Base-by-base conservation (phyloP, 352 stramenopile genomes). In the Pythium rishiriense region DNA sequence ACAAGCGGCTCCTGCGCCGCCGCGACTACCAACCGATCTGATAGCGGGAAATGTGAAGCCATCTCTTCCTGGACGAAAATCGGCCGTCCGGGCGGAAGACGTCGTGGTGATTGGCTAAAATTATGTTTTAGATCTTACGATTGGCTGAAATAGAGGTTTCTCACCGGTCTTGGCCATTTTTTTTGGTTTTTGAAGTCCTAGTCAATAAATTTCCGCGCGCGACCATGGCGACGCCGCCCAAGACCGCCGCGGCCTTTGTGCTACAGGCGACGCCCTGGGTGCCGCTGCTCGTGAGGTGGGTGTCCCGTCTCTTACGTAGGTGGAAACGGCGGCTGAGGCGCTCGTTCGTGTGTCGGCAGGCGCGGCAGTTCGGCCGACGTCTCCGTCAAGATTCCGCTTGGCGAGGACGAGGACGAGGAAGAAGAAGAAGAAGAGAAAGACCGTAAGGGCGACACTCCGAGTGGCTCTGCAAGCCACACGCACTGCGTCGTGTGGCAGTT, bases 181-280 rank as follows among this genome's bases (percentile, higher is more conserved):
- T n/a, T n/a, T n/a, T n/a, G n/a, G n/a, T 41, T 19, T 26, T 42
- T 50, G 47, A 54, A 64, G 47, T 57, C 37, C 21, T 22, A 11
- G n/a, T n/a, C n/a, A n/a, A n/a, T n/a, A n/a, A n/a, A 29, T 21
- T 47, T 12, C 21, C 22, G 3, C 24, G 46, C n/a, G 45, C 25
- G 22, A 50, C 14, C 15, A 49, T 49, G 26, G 26, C 50, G 15
- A 9, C 62, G 14, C 6, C 29, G 7, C 45, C 45, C 50, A 58
- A 35, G 37, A 81, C 67, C 6, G 69, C 77, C 22, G 53, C 75
- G 2, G 68, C 73, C 37, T 85, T 89, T 57, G 48, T 91, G 54
- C 62, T 89, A 37, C 80, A 91, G 64, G 72, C 75, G 39, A 58
- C 75, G 24, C 78, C 76, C 21, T 91, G 82, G 79, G 54, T 66